phyloP scores from a whole-genome alignment of 2,329 filamentous ascomycete species.

The Scortechinia acanthostroma region DNA sequence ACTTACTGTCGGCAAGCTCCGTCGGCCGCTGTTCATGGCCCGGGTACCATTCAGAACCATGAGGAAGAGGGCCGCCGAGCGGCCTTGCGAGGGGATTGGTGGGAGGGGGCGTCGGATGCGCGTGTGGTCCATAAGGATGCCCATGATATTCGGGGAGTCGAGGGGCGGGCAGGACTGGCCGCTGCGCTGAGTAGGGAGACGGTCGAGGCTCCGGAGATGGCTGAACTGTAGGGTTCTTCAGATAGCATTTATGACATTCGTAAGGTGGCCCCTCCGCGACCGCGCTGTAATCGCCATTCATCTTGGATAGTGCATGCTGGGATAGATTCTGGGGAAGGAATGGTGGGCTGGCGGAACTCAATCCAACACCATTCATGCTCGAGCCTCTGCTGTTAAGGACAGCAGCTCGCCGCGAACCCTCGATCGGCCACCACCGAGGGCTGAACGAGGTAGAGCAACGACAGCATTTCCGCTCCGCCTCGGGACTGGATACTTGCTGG shows the following conservation, averaged over 20 bases:
- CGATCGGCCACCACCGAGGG: conserved; percentile 38
- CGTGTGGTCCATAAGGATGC: neutral
- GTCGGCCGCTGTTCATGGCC: neutral
- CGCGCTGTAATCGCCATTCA: conserved; percentile 8
- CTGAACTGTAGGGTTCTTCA: neutral
- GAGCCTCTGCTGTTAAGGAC: conserved; percentile 11
- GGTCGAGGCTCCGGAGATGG: neutral
- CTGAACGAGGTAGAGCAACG: conserved; percentile 36
- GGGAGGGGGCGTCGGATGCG: neutral
- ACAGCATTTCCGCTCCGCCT: conserved; percentile 14
- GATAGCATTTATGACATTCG: conserved; percentile 1
- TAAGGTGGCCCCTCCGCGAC: neutral
- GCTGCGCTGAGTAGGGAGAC: neutral
- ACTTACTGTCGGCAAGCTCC: too few relatives aligned
- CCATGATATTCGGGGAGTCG: neutral
- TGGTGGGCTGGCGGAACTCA: neutral
- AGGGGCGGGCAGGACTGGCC: neutral
- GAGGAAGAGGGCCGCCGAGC: too few relatives aligned
- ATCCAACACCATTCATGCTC: conserved; percentile 4
- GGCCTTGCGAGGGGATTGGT: too few relatives aligned
- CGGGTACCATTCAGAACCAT: neutral
- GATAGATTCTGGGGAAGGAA: neutral
- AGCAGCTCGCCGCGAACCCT: conserved; percentile 7
- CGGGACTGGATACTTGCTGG: too few relatives aligned
- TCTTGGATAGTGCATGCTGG: neutral